Conservation (phyloP, 331 rosid genomes). For the Telfairia occidentalis region DNA sequence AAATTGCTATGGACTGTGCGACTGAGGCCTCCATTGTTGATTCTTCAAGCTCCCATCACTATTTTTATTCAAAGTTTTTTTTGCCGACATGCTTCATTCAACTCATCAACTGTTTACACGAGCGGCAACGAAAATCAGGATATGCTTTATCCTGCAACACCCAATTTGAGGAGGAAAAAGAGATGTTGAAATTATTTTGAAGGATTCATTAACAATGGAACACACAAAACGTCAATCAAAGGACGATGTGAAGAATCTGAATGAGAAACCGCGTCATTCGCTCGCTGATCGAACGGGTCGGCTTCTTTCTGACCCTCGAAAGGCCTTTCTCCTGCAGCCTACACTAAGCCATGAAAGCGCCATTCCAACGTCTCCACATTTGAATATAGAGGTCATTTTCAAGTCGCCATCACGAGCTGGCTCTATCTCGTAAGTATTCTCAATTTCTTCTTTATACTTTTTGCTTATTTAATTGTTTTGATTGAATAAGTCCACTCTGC, state of each 20-base stretch:
- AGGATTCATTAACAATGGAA: not conserved
- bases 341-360: conserved; percentile 28
- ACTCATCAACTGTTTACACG: not conserved
- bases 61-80: not conserved
- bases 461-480: conserved; percentile 15
- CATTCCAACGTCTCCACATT: conserved; percentile 39
- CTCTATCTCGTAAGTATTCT: conserved; percentile 20
- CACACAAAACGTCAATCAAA: not conserved
- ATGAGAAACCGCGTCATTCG: conserved; percentile 6
- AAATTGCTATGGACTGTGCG: not conserved
- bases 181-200: not conserved
- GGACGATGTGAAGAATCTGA: not conserved
- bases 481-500: conserved; percentile 18
- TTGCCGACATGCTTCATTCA: conserved; percentile 8
- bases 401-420: conserved; percentile 25
- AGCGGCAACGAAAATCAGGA: not conserved
- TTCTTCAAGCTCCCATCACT: not conserved
- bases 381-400: conserved; percentile 33
- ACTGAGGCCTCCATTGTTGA: not conserved
- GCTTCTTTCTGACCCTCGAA: not conserved
- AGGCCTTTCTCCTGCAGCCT: not conserved
- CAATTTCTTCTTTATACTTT: conserved; percentile 13
- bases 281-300: not conserved
- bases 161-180: not conserved
- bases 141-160: not conserved